phyloP scores from a whole-genome alignment of 1,284 basidiomycete genomes.

The Pyrrhoderma noxium region DNA sequence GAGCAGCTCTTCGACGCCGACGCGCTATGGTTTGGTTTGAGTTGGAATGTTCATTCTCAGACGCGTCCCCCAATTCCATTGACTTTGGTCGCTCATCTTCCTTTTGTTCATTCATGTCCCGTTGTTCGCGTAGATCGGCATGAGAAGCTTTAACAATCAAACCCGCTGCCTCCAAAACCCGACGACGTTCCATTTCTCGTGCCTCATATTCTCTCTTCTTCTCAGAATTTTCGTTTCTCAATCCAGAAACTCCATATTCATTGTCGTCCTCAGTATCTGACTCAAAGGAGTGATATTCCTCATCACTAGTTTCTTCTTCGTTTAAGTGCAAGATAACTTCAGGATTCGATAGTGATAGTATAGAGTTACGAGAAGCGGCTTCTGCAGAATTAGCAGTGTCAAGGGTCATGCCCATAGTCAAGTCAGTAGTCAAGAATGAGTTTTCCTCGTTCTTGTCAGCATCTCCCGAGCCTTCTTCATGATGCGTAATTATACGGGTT shows the following conservation, averaged over 20 bases:
- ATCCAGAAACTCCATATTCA: conserved; percentile 19
- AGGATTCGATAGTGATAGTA: too few relatives aligned
- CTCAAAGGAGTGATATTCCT: conserved; percentile 30
- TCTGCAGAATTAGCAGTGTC: too few relatives aligned
- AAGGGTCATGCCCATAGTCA: too few relatives aligned
- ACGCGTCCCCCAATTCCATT: conserved; percentile 32
- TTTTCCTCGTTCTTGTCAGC: too few relatives aligned
- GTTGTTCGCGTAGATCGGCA: too few relatives aligned
- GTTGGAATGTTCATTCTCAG: conserved; percentile 19
- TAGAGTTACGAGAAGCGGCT: too few relatives aligned
- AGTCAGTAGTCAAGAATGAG: too few relatives aligned
- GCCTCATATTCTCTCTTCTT: conserved; percentile 50
- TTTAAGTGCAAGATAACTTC: not conserved
- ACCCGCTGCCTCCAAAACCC: conserved; percentile 84
- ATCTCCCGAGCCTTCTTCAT: not conserved
- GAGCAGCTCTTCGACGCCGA: conserved; percentile 30
- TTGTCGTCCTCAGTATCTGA: conserved; percentile 41
- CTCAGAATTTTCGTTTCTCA: conserved; percentile 29
- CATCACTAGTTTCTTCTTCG: conserved; percentile 27
- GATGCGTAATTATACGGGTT: too few relatives aligned
- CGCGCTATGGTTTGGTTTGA: conserved; percentile 13
- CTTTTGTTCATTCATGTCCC: too few relatives aligned
- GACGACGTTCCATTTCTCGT: conserved; percentile 69
- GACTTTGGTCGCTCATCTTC: conserved; percentile 18
- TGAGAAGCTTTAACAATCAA: conserved; percentile 53